phyloP scores from a whole-genome alignment of 1,139 yeast species.

The Saccharomyces pastorianus region DNA sequence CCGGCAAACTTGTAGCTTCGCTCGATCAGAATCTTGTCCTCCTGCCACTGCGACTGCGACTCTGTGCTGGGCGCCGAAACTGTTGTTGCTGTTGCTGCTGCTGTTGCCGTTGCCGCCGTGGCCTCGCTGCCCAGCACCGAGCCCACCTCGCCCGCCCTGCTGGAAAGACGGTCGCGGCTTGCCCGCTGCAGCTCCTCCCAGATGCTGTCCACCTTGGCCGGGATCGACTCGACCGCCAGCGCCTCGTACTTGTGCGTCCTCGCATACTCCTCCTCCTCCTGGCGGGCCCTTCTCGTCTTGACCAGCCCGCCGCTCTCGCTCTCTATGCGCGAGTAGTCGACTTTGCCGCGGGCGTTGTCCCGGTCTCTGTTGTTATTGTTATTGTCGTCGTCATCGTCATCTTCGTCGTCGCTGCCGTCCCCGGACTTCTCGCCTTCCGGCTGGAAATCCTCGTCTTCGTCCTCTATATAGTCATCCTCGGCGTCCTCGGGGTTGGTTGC shows the following conservation, averaged over 20 bases:
- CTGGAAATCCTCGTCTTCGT: conserved; percentile 59
- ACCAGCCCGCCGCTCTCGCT: conserved; percentile 47
- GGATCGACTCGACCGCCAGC: conserved; percentile 17
- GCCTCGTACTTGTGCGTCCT: conserved; percentile 27
- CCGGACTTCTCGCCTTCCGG: conserved; percentile 33
- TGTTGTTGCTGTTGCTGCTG: too few species aligned
- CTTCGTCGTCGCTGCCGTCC: conserved; percentile 20
- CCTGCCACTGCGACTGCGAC: conserved; percentile 15
- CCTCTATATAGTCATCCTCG: conserved; percentile 45
- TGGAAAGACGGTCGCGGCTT: conserved; percentile 22
- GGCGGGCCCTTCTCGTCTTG: conserved; percentile 49
- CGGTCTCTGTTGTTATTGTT: too few species aligned
- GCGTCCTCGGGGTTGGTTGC: too few species aligned
- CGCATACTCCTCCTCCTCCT: conserved; percentile 33
- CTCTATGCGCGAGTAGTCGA: conserved; percentile 39
- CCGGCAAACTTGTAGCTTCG: conserved; percentile 89
- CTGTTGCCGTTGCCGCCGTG: background rate
- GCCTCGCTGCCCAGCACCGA: conserved; percentile 19
- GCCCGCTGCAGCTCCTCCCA: conserved; percentile 40
- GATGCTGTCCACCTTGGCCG: conserved; percentile 36
- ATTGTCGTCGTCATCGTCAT: conserved; percentile 22
- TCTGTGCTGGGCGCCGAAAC: too few species aligned
- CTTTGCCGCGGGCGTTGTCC: conserved; percentile 32
- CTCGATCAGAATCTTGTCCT: conserved; percentile 58
- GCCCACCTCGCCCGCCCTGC: conserved; percentile 13